Evolutionary conservation across 2,329 filamentous ascomycete species (phyloP).

Genomic region (Decorospora gaudefroyi): DNA sequence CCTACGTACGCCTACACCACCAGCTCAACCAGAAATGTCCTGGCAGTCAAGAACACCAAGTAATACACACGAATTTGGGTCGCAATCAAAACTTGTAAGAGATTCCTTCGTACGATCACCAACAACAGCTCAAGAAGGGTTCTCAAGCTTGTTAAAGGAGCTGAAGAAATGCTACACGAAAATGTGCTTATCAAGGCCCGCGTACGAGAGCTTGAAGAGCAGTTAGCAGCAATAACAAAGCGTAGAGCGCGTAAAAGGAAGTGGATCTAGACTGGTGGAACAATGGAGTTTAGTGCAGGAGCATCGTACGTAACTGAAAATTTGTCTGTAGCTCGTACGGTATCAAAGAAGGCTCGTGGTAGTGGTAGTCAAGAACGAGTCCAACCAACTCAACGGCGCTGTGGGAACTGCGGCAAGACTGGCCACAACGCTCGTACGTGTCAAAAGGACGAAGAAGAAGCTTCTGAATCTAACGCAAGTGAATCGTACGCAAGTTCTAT

Average conservation of each 20-base stretch:
- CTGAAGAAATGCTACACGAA: not conserved
- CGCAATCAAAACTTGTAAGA: slow-evolving; percentile 18
- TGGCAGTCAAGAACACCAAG: slow-evolving; percentile 19
- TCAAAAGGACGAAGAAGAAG: slow-evolving; percentile 14
- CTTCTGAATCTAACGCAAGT: not conserved
- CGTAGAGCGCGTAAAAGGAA: slow-evolving; percentile 22
- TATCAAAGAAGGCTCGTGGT: slow-evolving; percentile 23
- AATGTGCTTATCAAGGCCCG: not conserved
- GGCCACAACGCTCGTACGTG: slow-evolving; percentile 23
- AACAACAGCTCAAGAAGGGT: slow-evolving; percentile 1
- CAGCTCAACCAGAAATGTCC: slow-evolving; percentile 3
- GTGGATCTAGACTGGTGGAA: slow-evolving; percentile 21
- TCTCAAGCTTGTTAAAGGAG: slow-evolving; percentile 14
- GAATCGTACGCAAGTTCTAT: not conserved
- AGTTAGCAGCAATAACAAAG: slow-evolving; percentile 48
- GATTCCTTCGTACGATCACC: slow-evolving; percentile 8
- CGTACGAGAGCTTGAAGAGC: slow-evolving; percentile 52
- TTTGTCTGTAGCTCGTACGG: slow-evolving; percentile 2
- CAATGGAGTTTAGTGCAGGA: slow-evolving; percentile 22
- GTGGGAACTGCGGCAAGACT: slow-evolving; percentile 18
- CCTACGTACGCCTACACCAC: slow-evolving; percentile 4
- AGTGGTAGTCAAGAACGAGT: slow-evolving; percentile 11
- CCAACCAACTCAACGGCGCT: slow-evolving; percentile 16
- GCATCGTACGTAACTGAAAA: not conserved
- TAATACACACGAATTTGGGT: slow-evolving; percentile 16